Evolutionary conservation across 2,329 filamentous ascomycete genomes (phyloP).

Genomic region (Stromatinia cepivora): DNA sequence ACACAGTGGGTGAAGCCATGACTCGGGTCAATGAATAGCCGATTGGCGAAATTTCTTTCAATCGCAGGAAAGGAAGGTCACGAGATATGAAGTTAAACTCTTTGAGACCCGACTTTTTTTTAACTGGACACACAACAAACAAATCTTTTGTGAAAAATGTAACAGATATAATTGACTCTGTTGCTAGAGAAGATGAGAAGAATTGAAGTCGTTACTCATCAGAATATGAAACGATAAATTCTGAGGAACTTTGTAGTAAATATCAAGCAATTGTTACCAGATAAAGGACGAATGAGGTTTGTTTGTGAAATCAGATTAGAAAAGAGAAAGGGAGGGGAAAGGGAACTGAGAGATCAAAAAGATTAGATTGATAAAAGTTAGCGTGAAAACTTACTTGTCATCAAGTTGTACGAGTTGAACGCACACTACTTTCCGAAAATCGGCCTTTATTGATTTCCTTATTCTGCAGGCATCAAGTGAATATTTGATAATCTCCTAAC

Average conservation of each 20-base stretch:
- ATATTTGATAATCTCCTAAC: neutral
- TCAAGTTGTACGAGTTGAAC: neutral
- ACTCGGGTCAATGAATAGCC: constrained; percentile 20
- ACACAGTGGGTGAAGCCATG: constrained; percentile 45
- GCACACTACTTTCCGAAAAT: constrained; percentile 17
- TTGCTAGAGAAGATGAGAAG: too few relatives aligned
- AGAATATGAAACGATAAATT: neutral
- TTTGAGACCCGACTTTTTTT: neutral
- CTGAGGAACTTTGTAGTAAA: neutral
- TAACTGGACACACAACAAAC: neutral
- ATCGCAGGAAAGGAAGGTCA: constrained; percentile 17
- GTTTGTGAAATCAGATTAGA: constrained; percentile 2
- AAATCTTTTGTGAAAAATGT: neutral
- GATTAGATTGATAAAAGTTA: constrained; percentile 26
- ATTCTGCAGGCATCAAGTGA: constrained; percentile 1
- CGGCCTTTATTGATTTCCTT: constrained; percentile 14
- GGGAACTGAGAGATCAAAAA: constrained; percentile 20
- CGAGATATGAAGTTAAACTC: constrained; percentile 6
- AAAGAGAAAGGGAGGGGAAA: neutral
- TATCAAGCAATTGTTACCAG: neutral
- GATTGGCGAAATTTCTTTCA: constrained; percentile 21
- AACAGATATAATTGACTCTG: neutral
- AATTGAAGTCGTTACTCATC: neutral
- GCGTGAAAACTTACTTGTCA: constrained; percentile 19
- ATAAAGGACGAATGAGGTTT: constrained; percentile 7